phyloP scores from a whole-genome alignment of 345 rosid genomes.

The Eutrema yunnanense region DNA sequence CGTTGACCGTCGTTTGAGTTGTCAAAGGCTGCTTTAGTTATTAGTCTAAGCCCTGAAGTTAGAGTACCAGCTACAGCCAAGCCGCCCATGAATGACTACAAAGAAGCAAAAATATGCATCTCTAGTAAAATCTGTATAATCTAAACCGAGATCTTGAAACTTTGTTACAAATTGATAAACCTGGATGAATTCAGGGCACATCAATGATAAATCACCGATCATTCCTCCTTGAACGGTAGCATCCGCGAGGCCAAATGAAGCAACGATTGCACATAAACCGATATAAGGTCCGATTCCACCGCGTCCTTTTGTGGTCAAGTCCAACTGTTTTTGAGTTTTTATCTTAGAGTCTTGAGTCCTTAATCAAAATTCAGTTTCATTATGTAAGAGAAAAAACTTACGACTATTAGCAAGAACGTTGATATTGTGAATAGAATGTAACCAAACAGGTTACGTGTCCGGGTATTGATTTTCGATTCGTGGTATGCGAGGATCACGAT shows the following conservation, averaged over 20 bases:
- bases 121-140: background rate
- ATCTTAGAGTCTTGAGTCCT: background rate
- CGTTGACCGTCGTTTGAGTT: slow-evolving; percentile 58
- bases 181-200: slow-evolving; percentile 88
- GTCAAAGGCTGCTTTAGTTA: slow-evolving; percentile 76
- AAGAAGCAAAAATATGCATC: background rate
- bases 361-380: background rate
- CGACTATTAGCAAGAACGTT: slow-evolving; percentile 64
- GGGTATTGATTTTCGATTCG: slow-evolving; percentile 64
- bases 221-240: slow-evolving; percentile 92
- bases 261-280: slow-evolving; percentile 60
- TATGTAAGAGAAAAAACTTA: slow-evolving; percentile 30
- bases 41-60: slow-evolving; percentile 67
- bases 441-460: slow-evolving; percentile 66
- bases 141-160: background rate
- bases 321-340: slow-evolving; percentile 41
- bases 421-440: slow-evolving; percentile 51
- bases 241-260: slow-evolving; percentile 80
- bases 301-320: slow-evolving; percentile 61
- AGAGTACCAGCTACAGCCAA: slow-evolving; percentile 83
- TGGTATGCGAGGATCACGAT: slow-evolving; percentile 53
- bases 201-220: slow-evolving; percentile 81
- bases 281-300: slow-evolving; percentile 78
- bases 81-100: slow-evolving; percentile 84
- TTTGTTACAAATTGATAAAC: slow-evolving; percentile 16